phyloP scores from a whole-genome alignment of 805 yeast genomes.

The Suhomyces canberraensis region DNA sequence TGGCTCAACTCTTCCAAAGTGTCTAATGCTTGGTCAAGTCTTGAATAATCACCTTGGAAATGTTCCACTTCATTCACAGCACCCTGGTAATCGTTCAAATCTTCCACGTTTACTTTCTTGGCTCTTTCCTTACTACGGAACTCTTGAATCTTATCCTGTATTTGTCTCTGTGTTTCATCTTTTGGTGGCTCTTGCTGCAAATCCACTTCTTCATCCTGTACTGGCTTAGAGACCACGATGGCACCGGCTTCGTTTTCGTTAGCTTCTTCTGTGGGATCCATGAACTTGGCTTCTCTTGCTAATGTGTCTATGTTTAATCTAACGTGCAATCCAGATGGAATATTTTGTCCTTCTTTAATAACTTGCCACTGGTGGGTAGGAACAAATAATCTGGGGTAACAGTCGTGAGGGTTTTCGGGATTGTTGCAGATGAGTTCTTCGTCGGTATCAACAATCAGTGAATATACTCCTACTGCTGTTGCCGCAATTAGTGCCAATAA shows the following conservation, averaged over 20 bases:
- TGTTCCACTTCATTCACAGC: slow-evolving; percentile 19
- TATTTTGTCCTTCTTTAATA: slow-evolving; percentile 65
- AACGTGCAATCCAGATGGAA: slow-evolving; percentile 80
- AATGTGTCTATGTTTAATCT: slow-evolving; percentile 73
- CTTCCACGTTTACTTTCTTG: slow-evolving; percentile 10
- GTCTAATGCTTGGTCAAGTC: slow-evolving; percentile 34
- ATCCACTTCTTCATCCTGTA: slow-evolving; percentile 7
- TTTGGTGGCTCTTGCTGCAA: slow-evolving; percentile 5
- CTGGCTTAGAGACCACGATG: slow-evolving; percentile 11
- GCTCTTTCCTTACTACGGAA: slow-evolving; percentile 5
- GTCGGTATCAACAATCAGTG: slow-evolving; percentile 6
- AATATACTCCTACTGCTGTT: slow-evolving; percentile 3
- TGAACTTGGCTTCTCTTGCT: slow-evolving; percentile 62
- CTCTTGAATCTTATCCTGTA: slow-evolving; percentile 2
- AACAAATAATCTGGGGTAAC: slow-evolving; percentile 62
- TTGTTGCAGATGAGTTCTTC: slow-evolving; percentile 38
- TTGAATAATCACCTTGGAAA: slow-evolving; percentile 14
- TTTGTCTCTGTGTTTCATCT: slow-evolving; percentile 5
- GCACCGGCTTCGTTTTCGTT: slow-evolving; percentile 8
- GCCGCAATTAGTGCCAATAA: slow-evolving; percentile 1
- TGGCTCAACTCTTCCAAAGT: slow-evolving; percentile 60
- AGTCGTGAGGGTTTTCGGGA: slow-evolving; percentile 39
- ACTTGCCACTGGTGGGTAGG: slow-evolving; percentile 69
- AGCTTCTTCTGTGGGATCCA: slow-evolving; percentile 29
- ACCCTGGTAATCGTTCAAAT: slow-evolving; percentile 16